A percentile compares a stretch with the other conserved stretches of the same genome.
phyloP scores from a whole-genome alignment of 768 basidiomycete genomes.

The Rhodotorula toruloides region DNA sequence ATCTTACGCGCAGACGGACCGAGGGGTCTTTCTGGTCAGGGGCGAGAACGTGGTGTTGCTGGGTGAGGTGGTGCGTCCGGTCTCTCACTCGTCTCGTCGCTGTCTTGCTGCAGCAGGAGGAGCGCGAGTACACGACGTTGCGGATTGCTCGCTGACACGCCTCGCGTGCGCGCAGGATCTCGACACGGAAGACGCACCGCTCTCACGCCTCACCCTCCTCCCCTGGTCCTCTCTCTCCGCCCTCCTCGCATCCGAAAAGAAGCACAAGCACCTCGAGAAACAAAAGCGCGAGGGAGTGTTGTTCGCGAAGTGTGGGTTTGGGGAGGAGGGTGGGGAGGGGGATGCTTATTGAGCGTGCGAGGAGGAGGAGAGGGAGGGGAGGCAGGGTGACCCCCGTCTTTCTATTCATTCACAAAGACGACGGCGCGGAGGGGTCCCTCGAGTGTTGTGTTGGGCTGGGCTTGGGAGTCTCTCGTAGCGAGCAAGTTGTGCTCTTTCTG shows the following conservation, averaged over 20 bases:
- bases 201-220: constrained; percentile 62
- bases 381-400: too few species aligned
- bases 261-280: constrained; percentile 23
- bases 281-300: constrained; percentile 66
- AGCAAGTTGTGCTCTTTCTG: too few species aligned
- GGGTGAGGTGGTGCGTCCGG: constrained; percentile 80
- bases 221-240: constrained; percentile 67
- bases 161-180: constrained; percentile 85
- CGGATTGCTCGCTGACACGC: too few species aligned
- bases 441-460: too few species aligned
- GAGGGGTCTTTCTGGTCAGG: constrained; percentile 86
- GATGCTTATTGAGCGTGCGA: constrained; percentile 72
- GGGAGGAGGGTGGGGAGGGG: too few species aligned
- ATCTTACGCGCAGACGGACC: constrained; percentile 78
- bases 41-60: constrained; percentile 97
- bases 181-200: constrained; percentile 83
- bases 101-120: not conserved
- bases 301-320: constrained; percentile 71
- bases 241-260: constrained; percentile 74
- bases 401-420: too few species aligned
- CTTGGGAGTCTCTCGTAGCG: too few species aligned
- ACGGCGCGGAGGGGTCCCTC: too few species aligned
- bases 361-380: too few species aligned
- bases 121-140: too few species aligned
- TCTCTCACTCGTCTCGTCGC: not conserved